A percentile compares a stretch with the other conserved stretches of the same genome.
These are phyloP conservation scores for Phyllosticta citrichinensis DNA, from an alignment of 2,329 filamentous ascomycete genomes.

Conservation along the genomic window DNA sequence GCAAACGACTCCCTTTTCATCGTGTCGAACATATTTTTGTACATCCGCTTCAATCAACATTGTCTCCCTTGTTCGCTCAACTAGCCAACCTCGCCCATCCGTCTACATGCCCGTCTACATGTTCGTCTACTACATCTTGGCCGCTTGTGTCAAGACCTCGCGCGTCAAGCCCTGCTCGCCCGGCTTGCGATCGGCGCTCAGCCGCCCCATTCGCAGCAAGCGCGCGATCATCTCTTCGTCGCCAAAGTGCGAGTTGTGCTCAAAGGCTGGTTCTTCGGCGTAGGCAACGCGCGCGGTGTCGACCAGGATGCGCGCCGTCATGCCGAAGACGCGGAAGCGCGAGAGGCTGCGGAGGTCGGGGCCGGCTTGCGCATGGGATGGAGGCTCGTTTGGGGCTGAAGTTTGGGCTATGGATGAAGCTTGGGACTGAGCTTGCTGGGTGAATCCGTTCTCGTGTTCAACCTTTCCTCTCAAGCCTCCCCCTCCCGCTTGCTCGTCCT, in stretches of 20 bases:
- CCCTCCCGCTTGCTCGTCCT: neutral
- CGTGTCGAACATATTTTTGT: too few relatives aligned
- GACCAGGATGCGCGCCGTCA: slow-evolving; percentile 85
- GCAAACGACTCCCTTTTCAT: too few relatives aligned
- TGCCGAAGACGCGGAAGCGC: slow-evolving; percentile 82
- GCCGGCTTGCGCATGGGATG: neutral
- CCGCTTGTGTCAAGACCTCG: slow-evolving; percentile 41
- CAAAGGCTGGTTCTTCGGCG: slow-evolving; percentile 71
- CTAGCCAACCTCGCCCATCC: too few relatives aligned
- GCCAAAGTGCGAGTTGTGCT: slow-evolving; percentile 55
- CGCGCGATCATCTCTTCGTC: slow-evolving; percentile 56
- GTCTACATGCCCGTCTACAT: too few relatives aligned
- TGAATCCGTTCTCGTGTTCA: slow-evolving; percentile 9
- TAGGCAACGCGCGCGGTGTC: slow-evolving; percentile 83
- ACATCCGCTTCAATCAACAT: too few relatives aligned
- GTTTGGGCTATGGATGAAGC: too few relatives aligned
- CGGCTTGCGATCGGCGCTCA: slow-evolving; percentile 42
- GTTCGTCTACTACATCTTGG: slow-evolving; percentile 30
- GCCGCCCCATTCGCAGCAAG: slow-evolving; percentile 45
- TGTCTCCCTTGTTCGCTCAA: too few relatives aligned
- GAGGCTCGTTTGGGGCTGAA: too few relatives aligned
- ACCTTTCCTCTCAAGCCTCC: neutral
- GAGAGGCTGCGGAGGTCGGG: neutral
- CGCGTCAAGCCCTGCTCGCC: slow-evolving; percentile 29
- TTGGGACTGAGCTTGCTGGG: too few relatives aligned